phyloP scores from a whole-genome alignment of 495 filamentous ascomycete genomes.

The Sordaria brevicollis region DNA sequence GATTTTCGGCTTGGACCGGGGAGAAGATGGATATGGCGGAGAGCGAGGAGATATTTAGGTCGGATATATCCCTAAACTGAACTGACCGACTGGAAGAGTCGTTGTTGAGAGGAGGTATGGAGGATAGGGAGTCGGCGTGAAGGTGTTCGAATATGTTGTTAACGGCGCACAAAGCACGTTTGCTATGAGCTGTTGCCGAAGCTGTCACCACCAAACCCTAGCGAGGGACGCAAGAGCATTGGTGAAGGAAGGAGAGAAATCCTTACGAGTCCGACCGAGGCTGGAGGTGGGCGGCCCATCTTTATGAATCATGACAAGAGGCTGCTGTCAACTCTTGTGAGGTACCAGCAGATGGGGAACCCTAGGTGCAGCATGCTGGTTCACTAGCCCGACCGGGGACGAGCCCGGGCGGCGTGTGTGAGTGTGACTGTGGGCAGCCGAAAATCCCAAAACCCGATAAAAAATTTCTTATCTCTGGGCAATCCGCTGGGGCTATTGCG shows the following conservation, averaged over 20 bases:
- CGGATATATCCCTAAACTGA: neutral
- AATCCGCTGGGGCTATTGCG: neutral
- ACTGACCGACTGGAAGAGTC: neutral
- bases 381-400: neutral
- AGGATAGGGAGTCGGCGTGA: neutral
- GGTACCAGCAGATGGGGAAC: neutral
- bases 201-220: neutral
- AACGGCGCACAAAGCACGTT: neutral
- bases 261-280: neutral
- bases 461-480: constrained; percentile 23
- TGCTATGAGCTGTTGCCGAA: neutral
- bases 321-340: neutral
- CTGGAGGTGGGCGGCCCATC: constrained; percentile 2
- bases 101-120: neutral
- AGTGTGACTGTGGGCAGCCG: neutral
- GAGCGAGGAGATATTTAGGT: neutral
- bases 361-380: neutral
- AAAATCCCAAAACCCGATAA: constrained; percentile 5
- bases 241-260: neutral
- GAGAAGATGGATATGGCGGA: neutral
- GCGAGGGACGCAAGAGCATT: neutral
- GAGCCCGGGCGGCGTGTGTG: neutral
- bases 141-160: neutral
- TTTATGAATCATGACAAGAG: constrained; percentile 8
- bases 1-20: neutral